These are phyloP conservation scores for Pseudogymnoascus sp. DNA, from an alignment of 2,329 filamentous ascomycete species.

Conservation along the genomic window DNA sequence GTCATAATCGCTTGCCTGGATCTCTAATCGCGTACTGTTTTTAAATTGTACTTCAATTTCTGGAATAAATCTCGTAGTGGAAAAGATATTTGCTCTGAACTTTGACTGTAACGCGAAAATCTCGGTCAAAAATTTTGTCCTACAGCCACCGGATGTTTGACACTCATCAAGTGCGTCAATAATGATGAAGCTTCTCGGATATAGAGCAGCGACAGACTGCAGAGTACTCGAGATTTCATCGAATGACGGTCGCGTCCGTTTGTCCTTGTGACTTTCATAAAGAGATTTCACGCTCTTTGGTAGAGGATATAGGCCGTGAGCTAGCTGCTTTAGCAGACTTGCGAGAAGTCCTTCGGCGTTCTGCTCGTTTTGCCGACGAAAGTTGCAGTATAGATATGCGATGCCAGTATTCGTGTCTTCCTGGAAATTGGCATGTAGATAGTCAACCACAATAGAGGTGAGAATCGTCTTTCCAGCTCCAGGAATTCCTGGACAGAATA, in stretches of 20 bases:
- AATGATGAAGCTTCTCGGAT: constrained; percentile 15
- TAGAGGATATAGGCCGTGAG: constrained; percentile 8
- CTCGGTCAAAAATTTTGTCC: constrained; percentile 7
- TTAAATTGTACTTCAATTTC: constrained; percentile 18
- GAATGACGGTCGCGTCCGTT: constrained; percentile 18
- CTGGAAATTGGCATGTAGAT: not conserved
- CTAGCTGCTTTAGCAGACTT: constrained; percentile 29
- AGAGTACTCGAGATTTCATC: constrained; percentile 20
- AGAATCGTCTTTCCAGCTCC: constrained; percentile 12
- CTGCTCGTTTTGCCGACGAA: constrained; percentile 19
- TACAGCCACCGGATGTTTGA: constrained; percentile 7
- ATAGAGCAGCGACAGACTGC: constrained; percentile 14
- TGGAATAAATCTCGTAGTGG: constrained; percentile 21
- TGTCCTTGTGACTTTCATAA: constrained; percentile 18
- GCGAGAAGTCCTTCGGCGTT: constrained; percentile 19
- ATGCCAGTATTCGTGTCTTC: constrained; percentile 18
- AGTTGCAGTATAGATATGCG: no score
- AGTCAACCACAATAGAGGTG: constrained; percentile 10
- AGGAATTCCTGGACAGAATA: no score
- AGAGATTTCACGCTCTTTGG: constrained; percentile 18
- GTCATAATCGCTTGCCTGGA: constrained; percentile 26
- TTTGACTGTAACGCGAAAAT: constrained; percentile 15
- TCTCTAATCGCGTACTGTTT: constrained; percentile 20
- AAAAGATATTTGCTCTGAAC: constrained; percentile 16
- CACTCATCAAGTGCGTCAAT: constrained; percentile 10